Conservation (phyloP, 331 rosid genomes). For the Rhamnella rubrinervis region DNA sequence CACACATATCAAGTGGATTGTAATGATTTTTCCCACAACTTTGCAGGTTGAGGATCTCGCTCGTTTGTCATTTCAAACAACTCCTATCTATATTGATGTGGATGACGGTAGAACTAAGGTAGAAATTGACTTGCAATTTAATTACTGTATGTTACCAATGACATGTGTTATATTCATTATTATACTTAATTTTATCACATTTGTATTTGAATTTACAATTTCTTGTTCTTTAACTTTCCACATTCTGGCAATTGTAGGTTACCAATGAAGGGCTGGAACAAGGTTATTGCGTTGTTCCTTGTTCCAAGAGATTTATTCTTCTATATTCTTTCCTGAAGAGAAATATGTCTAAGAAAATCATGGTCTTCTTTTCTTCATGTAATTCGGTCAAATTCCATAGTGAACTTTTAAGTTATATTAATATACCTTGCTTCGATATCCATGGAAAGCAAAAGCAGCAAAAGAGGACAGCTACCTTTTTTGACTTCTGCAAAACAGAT, state of each 20-base stretch:
- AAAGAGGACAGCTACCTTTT: constrained; percentile 74
- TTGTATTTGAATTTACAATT: neutral
- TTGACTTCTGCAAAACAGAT: constrained; percentile 79
- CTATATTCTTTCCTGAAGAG: constrained; percentile 85
- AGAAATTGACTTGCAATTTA: constrained; percentile 8
- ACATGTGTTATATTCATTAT: neutral
- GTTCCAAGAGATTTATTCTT: constrained; percentile 78
- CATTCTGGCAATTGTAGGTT: constrained; percentile 47
- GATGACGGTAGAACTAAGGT: constrained; percentile 92
- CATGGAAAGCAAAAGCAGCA: constrained; percentile 97
- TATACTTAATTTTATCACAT: neutral
- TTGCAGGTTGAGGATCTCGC: constrained; percentile 92
- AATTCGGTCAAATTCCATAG: constrained; percentile 88
- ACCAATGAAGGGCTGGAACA: constrained; percentile 96
- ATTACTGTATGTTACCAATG: neutral
- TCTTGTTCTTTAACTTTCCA: neutral
- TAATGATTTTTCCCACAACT: constrained; percentile 13
- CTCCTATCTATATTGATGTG: constrained; percentile 73
- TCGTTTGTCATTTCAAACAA: constrained; percentile 71
- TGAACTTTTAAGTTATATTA: constrained; percentile 71
- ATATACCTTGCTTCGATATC: constrained; percentile 68
- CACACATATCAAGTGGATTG: neutral
- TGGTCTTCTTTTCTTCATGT: constrained; percentile 99
- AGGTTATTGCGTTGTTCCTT: constrained; percentile 91
- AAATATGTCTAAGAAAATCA: constrained; percentile 73